Base-by-base conservation (phyloP, 257 asterid genomes). In the Misopates orontium region DNA sequence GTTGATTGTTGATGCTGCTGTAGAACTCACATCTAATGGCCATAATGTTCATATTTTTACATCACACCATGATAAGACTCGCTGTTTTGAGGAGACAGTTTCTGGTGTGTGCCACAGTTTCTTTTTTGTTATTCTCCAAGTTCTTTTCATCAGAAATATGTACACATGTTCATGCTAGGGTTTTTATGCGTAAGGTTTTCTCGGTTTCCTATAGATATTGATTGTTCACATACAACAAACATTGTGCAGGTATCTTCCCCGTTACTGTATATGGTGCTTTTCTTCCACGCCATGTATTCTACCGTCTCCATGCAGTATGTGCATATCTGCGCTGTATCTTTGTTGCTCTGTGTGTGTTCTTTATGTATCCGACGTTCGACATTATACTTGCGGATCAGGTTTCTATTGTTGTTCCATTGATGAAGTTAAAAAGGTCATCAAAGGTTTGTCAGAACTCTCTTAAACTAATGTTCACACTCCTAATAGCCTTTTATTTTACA, bases 1-100 rank as follows among this genome's bases (percentile, higher is more conserved):
- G 81, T 77, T 93, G 69, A 82, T 93, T 60, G 99, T 93, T 47
- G 97, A 93, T 75, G 92, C 96, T 65, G 96, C 99, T 70, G 87
- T 83, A 36, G 95, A 87, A 80, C 97, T 87, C 80, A 77, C 97
- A 32, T 77, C 96, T 36, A 13, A 71, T 9, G 97, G 97, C 40
- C 97, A 93, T 60, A 80, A 72, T 64, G 92, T 93, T 69, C 95
- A 86, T 70, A 79, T 90, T 73, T 93, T 93, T 69, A 87, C 99
- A n/a, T 78, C 99, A 10, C 95, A 87, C 85, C 99, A 93, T 74
- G 96, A 93, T 72, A 84, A 70, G 77, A 71, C 77, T 5, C 94
- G 89, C 42, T 93, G 99, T 69, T 93, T 93, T 73, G 99, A 93
- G 84, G 99, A 90, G 79, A 93, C 96, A 13, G 74, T 87, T 48